Evolutionary conservation across 1,139 yeast genomes (phyloP), one percentile per base, ranked within the genome.

Genomic region (Debaryomyces psychrophilus): DNA sequence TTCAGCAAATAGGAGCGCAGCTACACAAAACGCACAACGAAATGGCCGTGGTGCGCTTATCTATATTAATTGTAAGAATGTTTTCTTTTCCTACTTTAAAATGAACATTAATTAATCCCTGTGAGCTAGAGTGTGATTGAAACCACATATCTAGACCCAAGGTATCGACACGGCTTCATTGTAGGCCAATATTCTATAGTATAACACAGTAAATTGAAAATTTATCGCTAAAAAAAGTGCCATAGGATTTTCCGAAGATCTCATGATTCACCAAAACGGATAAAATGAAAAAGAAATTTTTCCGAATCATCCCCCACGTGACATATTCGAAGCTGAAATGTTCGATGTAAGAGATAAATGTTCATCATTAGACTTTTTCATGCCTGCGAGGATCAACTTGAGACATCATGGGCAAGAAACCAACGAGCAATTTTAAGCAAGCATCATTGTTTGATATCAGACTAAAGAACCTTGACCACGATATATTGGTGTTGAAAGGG

Each of bases 401-500:
- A 29, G 27, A 28, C 2, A 28, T 22, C 17, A 60, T 59, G 63
- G 48, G 43, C 7, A 60, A 59, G 50, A 61, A 60, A 44, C 44
- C 45, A 34, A 36, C 46, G 15, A 42, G 43, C 12, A 43, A 31
- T 14, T 47, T 60, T 2, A 63, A 57, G 46, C 64, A 59, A 38
- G 58, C 85, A 1, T 70, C 85, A 1, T 65, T 83, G 34, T 81
- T 83, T 57, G 88, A 83, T 49, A 81, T 85, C 51, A 69, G 90
- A 45, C 66, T 85, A 39, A 77, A 80, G 45, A 82, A 88, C 39
- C 69, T 79, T 11, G 95, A 88, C 41, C 86, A 85, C 53, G 96
- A 90, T 60, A 95, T 90, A 6, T 68, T 93, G 15, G 81, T 93
- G 4, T 65, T 93, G 31, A 85, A 92, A 56, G 99, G 99, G 1